Conservation (phyloP, 257 asterid species). For the Apocynum venetum region DNA sequence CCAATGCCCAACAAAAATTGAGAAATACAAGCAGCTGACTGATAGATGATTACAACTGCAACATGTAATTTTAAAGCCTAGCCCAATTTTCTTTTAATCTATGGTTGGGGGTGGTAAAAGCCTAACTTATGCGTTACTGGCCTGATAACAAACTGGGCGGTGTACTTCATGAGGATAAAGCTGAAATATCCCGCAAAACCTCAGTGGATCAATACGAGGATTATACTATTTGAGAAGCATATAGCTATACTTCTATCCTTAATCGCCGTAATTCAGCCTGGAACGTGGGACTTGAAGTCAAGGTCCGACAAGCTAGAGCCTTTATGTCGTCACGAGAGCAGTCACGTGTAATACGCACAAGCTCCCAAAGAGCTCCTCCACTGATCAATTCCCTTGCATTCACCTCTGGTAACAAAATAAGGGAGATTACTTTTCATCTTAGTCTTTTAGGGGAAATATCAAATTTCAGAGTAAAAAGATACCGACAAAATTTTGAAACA, state of each 20-base stretch:
- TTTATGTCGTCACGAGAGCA: conserved; percentile 94
- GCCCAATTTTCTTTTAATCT: not conserved
- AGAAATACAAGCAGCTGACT: conserved; percentile 1
- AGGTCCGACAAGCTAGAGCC: conserved; percentile 86
- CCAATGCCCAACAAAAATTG: conserved; percentile 4
- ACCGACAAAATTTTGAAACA: not conserved
- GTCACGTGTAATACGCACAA: conserved; percentile 93
- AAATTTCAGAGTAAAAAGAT: not conserved
- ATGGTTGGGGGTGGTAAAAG: not conserved
- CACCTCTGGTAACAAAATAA: conserved; percentile 47
- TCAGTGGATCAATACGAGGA: not conserved
- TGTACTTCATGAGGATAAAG: not conserved
- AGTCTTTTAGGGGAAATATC: not conserved
- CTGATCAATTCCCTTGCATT: conserved; percentile 85
- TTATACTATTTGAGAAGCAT: not conserved
- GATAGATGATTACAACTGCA: not conserved
- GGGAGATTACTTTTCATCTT: not conserved
- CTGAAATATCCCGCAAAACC: not conserved
- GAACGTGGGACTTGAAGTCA: conserved; percentile 82
- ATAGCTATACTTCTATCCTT: conserved; percentile 64
- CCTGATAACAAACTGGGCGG: not conserved
- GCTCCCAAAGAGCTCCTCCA: conserved; percentile 99
- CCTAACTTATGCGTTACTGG: conserved; percentile 2
- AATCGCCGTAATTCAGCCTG: conserved; percentile 77
- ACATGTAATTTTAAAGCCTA: not conserved